Percentiles rank a stretch among this genome's conserved stretches.
These are phyloP conservation scores for Bacidia gigantensis DNA, from an alignment of 495 filamentous ascomycete species.

Conservation along the genomic window DNA sequence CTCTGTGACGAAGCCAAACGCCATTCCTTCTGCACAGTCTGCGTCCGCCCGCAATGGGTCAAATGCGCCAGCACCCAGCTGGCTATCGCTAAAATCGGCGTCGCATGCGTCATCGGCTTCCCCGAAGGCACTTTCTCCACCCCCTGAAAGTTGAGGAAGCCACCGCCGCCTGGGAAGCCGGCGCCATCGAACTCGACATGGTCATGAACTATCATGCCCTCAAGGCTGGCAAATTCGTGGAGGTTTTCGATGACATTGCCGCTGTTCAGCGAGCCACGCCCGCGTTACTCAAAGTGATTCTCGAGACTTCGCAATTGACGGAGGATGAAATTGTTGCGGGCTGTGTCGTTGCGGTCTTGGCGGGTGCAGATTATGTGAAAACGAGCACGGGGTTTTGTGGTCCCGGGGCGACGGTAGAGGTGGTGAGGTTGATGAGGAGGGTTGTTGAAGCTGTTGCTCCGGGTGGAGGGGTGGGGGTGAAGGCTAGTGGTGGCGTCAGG, in stretches of 20 bases:
- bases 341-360: slow-evolving; percentile 41
- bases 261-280: slow-evolving; percentile 40
- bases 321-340: slow-evolving; percentile 44
- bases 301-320: slow-evolving; percentile 49
- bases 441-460: slow-evolving; percentile 16
- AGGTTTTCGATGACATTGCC: slow-evolving; percentile 43
- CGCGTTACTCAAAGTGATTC: slow-evolving; percentile 46
- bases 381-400: slow-evolving; percentile 58
- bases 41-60: slow-evolving; percentile 42
- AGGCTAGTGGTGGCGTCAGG: slow-evolving; percentile 52
- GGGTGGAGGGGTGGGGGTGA: slow-evolving; percentile 38
- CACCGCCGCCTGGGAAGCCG: slow-evolving; percentile 37
- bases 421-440: slow-evolving; percentile 45
- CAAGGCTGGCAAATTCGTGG: slow-evolving; percentile 33
- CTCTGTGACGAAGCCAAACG: slow-evolving; percentile 49
- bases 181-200: slow-evolving; percentile 54
- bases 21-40: slow-evolving; percentile 43
- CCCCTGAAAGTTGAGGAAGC: slow-evolving; percentile 34
- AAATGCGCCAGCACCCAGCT: slow-evolving; percentile 39
- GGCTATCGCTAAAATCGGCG: slow-evolving; percentile 31
- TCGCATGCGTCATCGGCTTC: slow-evolving; percentile 56
- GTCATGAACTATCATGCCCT: slow-evolving; percentile 48
- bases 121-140: slow-evolving; percentile 47
- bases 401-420: slow-evolving; percentile 38
- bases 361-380: slow-evolving; percentile 53